Conservation (phyloP, 495 filamentous ascomycete species). For the Hyaloscypha finlandica region DNA sequence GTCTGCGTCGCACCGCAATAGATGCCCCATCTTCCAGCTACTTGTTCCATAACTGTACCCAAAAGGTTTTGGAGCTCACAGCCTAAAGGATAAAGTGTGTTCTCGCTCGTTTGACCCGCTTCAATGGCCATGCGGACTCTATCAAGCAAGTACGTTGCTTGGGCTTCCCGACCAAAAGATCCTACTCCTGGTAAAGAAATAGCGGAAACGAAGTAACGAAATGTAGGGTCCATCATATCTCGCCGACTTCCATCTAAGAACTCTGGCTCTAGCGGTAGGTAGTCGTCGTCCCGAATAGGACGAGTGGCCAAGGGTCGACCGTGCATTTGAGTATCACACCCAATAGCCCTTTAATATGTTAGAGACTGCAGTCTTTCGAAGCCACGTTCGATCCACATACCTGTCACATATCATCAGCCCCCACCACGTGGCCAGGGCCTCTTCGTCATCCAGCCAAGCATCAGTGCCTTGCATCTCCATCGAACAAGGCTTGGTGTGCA, state of each 20-base stretch:
- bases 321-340: slow-evolving; percentile 17
- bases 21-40: slow-evolving; percentile 23
- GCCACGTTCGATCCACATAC: neutral
- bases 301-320: slow-evolving; percentile 21
- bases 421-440: slow-evolving; percentile 24
- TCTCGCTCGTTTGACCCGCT: slow-evolving; percentile 5
- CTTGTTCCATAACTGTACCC: slow-evolving; percentile 32
- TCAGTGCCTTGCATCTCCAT: slow-evolving; percentile 23
- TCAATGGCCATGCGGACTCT: slow-evolving; percentile 15
- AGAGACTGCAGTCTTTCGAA: neutral
- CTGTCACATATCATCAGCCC: slow-evolving; percentile 25
- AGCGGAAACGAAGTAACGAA: slow-evolving; percentile 23
- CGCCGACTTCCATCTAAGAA: slow-evolving; percentile 30
- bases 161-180: slow-evolving; percentile 35
- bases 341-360: slow-evolving; percentile 19
- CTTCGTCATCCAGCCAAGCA: slow-evolving; percentile 17
- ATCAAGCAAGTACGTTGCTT: slow-evolving; percentile 39
- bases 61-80: slow-evolving; percentile 30
- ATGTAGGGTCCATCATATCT: slow-evolving; percentile 17
- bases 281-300: slow-evolving; percentile 16
- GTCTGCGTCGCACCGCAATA: slow-evolving; percentile 37
- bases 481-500: slow-evolving; percentile 29
- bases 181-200: slow-evolving; percentile 27
- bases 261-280: slow-evolving; percentile 27
- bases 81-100: slow-evolving; percentile 24